Conservation (phyloP, 2,329 filamentous ascomycete genomes). For the Lachnellula occidentalis region DNA sequence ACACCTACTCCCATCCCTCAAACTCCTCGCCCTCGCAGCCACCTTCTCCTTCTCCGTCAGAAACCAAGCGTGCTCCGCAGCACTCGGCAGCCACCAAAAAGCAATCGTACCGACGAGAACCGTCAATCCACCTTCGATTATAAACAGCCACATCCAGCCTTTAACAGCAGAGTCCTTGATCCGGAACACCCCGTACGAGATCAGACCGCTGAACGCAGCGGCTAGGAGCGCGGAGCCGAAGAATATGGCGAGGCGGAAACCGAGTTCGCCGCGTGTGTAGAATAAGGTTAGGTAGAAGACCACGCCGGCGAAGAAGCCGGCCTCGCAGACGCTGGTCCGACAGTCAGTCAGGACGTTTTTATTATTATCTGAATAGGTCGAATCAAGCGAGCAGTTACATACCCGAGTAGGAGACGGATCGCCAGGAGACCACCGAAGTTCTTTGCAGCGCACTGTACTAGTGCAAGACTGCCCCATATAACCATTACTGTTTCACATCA, state of each 20-base stretch:
- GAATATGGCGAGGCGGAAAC: constrained; percentile 37
- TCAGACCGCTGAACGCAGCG: constrained; percentile 30
- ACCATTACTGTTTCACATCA: constrained; percentile 34
- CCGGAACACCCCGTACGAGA: constrained; percentile 34
- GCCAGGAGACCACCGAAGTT: constrained; percentile 32
- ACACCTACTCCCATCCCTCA: constrained; percentile 42
- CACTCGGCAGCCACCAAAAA: constrained; percentile 19
- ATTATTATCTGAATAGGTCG: neutral
- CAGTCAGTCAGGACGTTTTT: neutral
- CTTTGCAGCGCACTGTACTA: constrained; percentile 33
- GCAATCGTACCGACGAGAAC: constrained; percentile 25
- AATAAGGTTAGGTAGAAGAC: constrained; percentile 51
- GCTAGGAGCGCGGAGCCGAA: constrained; percentile 38
- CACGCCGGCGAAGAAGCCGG: constrained; percentile 48
- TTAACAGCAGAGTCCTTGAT: constrained; percentile 41
- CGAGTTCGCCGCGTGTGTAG: constrained; percentile 34
- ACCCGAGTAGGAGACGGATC: constrained; percentile 32
- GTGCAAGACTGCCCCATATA: constrained; percentile 43
- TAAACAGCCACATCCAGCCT: constrained; percentile 40
- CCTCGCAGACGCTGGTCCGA: constrained; percentile 36
- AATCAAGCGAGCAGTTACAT: constrained; percentile 16
- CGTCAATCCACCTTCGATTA: constrained; percentile 23
- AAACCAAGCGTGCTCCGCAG: constrained; percentile 19
- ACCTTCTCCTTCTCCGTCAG: constrained; percentile 30
- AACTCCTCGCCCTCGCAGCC: constrained; percentile 44